These are phyloP conservation scores for Pythium angustatum DNA, from an alignment of 352 stramenopile species.

Conservation along the genomic window DNA sequence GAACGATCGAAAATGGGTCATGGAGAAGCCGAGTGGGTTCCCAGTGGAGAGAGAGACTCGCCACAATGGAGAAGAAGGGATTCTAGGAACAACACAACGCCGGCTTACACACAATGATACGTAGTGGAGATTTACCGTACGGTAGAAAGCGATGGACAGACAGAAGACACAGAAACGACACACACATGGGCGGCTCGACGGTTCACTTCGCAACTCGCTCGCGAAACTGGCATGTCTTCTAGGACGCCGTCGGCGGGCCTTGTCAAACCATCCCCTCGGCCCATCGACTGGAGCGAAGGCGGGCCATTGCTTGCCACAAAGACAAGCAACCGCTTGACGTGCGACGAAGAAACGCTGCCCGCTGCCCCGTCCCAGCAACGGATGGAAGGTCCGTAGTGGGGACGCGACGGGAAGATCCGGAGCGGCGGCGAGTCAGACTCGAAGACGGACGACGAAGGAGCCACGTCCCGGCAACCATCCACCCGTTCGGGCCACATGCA, in stretches of 20 bases:
- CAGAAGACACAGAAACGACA: constrained; percentile 34
- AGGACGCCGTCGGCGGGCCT: not conserved
- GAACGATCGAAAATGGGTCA: not conserved
- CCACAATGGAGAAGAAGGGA: too few relatives aligned
- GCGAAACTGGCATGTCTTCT: too few relatives aligned
- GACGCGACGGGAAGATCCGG: constrained; percentile 3
- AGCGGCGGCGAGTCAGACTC: constrained; percentile 14
- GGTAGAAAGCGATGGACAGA: constrained; percentile 11
- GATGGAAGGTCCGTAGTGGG: constrained; percentile 31
- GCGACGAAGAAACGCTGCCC: constrained; percentile 12
- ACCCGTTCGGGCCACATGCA: not conserved
- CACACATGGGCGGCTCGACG: constrained; percentile 5
- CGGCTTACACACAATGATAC: constrained; percentile 2
- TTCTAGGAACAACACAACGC: not conserved
- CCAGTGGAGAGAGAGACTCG: too few relatives aligned
- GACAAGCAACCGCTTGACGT: constrained; percentile 23
- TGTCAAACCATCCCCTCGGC: not conserved
- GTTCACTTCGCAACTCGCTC: not conserved
- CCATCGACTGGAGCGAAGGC: not conserved
- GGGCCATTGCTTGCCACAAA: constrained; percentile 17
- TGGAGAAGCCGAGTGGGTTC: too few relatives aligned
- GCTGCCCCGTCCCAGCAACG: constrained; percentile 15
- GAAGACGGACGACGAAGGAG: not conserved
- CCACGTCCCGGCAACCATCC: constrained; percentile 8
- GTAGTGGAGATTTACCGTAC: constrained; percentile 17